Conservation (phyloP, 2,329 filamentous ascomycete species). For the Colletotrichum echinochloae region DNA sequence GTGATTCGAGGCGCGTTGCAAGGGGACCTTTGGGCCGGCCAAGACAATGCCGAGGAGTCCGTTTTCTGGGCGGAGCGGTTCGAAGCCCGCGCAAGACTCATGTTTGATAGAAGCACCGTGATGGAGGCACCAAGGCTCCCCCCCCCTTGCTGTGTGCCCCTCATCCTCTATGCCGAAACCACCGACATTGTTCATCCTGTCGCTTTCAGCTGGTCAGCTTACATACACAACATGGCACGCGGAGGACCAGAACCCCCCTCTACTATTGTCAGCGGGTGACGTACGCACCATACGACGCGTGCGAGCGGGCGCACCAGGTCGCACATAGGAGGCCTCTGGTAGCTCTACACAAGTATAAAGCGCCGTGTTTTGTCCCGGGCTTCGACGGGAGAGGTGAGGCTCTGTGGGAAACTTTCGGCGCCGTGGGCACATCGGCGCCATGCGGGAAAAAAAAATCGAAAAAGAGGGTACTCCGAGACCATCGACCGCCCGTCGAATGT, state of each 20-base stretch:
- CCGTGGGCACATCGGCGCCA: not conserved
- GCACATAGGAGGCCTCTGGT: constrained; percentile 31
- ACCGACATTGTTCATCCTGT: not conserved
- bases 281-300: constrained; percentile 29
- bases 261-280: constrained; percentile 24
- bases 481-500: not conserved
- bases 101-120: not conserved
- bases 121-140: not conserved
- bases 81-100: constrained; percentile 10
- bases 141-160: not conserved
- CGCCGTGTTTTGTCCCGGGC: constrained; percentile 32
- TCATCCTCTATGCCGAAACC: not conserved
- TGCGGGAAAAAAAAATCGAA: not conserved
- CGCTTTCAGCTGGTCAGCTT: not conserved
- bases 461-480: not conserved
- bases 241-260: not conserved
- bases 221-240: constrained; percentile 17
- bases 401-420: not conserved
- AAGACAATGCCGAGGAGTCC: constrained; percentile 32
- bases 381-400: not conserved
- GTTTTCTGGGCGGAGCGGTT: constrained; percentile 20
- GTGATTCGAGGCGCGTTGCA: constrained; percentile 16
- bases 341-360: constrained; percentile 35
- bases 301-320: constrained; percentile 18
- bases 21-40: not conserved